Evolutionary conservation across 2,329 filamentous ascomycete genomes (phyloP), one percentile per base, ranked within the genome.

Genomic region (Blumeriella jaapii): DNA sequence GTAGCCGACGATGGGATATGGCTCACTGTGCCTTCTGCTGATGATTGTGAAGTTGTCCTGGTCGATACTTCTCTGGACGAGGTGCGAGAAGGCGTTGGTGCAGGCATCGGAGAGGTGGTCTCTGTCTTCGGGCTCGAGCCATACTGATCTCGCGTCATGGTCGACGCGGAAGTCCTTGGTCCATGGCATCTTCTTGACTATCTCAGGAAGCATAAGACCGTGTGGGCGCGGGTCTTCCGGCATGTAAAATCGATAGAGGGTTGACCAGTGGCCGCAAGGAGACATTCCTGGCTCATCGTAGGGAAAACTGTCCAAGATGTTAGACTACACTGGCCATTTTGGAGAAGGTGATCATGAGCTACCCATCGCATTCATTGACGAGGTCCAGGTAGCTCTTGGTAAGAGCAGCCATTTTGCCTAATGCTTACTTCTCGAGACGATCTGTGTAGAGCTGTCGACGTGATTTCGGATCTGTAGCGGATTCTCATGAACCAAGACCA

Each of bases 121-220:
- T 3, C 40, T 12, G 1, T 54, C 45, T 1, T 56, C 42, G 23
- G 50, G 39, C 4, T 5, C 40, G 24, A 67, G 48, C 8, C 50
- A 55, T 4, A 65, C 57, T 6, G 43, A 50, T 19, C 45, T 54
- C n/a, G 41, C 49, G 6, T 49, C 30, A n/a, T 49, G 46, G 19
- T 57, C 29, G 39, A 67, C 41, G 30, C 32, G 27, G 45, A 68
- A 65, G 13, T 54, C 42, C 0, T 52, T 2, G 0, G 64, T 64
- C 62, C 63, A 67, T 3, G 65, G 65, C 56, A 72, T 65, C 25
- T 57, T 55, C 18, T 56, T 38, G 10, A 69, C 61, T 11, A 60
- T 67, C 30, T 53, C 52, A 3, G 61, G 60, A 31, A 64, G 60
- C 29, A 72, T 57, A 53, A 68, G 67, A 45, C 68, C 68, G 40